phyloP scores from a whole-genome alignment of 805 yeast genomes.

The Wickerhamomyces silvicola region DNA sequence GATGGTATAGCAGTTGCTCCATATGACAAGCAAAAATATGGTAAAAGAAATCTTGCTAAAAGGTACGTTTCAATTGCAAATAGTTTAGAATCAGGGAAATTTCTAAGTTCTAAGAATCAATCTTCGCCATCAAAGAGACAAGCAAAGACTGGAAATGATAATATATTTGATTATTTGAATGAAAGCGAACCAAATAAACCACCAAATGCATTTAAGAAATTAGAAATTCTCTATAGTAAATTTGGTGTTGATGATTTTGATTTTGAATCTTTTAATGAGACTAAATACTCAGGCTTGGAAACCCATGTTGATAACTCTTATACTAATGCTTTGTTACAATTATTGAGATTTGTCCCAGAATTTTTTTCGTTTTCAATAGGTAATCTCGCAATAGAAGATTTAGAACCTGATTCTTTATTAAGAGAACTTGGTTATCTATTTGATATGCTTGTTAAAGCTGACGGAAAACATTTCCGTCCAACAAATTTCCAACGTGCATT shows the following conservation, averaged over 20 bases:
- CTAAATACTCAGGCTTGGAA: slow-evolving; percentile 79
- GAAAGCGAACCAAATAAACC: slow-evolving; percentile 29
- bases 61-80: slow-evolving; percentile 36
- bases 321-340: slow-evolving; percentile 71
- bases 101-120: slow-evolving; percentile 47
- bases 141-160: slow-evolving; percentile 18
- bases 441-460: slow-evolving; percentile 85
- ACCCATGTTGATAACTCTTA: slow-evolving; percentile 75
- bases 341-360: slow-evolving; percentile 71
- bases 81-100: slow-evolving; percentile 32
- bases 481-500: slow-evolving; percentile 65
- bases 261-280: slow-evolving; percentile 74
- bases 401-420: slow-evolving; percentile 44
- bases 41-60: slow-evolving; percentile 44
- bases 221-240: slow-evolving; percentile 75
- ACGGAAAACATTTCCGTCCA: slow-evolving; percentile 73
- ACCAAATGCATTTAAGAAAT: slow-evolving; percentile 70
- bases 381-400: slow-evolving; percentile 47
- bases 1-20: slow-evolving; percentile 37
- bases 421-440: slow-evolving; percentile 83
- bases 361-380: slow-evolving; percentile 59
- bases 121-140: slow-evolving; percentile 7
- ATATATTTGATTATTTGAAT: slow-evolving; percentile 27
- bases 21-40: slow-evolving; percentile 53
- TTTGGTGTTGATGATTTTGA: slow-evolving; percentile 95